Percentiles rank a stretch among this genome's conserved stretches.
phyloP scores from a whole-genome alignment of 78 protist genomes.

The Isochrysis galbana region DNA sequence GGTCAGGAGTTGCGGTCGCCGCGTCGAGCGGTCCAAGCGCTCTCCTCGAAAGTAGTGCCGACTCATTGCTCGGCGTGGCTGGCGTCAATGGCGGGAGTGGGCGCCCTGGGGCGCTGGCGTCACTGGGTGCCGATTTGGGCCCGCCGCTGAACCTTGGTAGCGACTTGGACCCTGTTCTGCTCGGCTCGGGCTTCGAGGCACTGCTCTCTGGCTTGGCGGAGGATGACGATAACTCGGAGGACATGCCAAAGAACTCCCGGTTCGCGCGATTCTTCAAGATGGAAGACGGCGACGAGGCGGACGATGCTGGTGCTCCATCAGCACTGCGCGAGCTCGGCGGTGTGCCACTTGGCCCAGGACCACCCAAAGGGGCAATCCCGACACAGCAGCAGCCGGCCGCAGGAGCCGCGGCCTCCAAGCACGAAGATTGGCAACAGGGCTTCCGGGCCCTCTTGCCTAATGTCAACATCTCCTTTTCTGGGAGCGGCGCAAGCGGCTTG shows the following conservation, averaged over 20 bases:
- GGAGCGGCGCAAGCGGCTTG: background rate
- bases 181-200: background rate
- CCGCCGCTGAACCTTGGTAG: background rate
- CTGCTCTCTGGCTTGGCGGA: background rate
- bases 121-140: background rate
- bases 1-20: background rate
- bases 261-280: background rate
- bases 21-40: background rate
- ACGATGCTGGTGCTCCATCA: no score
- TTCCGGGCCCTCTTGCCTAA: slow-evolving; percentile 1
- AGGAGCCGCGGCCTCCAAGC: background rate
- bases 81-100: background rate
- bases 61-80: background rate
- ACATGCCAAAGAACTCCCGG: background rate
- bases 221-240: background rate
- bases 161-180: background rate
- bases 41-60: background rate
- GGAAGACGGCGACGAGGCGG: background rate
- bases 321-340: no score
- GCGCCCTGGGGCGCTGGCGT: background rate
- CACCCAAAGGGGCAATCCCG: background rate
- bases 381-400: background rate
- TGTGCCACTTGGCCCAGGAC: background rate
- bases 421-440: background rate
- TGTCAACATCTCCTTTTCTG: background rate